A percentile compares a stretch with the other conserved stretches of the same genome.
These are phyloP conservation scores for Suhomyces xylopsoci DNA, from an alignment of 805 yeast genomes.

Conservation along the genomic window DNA sequence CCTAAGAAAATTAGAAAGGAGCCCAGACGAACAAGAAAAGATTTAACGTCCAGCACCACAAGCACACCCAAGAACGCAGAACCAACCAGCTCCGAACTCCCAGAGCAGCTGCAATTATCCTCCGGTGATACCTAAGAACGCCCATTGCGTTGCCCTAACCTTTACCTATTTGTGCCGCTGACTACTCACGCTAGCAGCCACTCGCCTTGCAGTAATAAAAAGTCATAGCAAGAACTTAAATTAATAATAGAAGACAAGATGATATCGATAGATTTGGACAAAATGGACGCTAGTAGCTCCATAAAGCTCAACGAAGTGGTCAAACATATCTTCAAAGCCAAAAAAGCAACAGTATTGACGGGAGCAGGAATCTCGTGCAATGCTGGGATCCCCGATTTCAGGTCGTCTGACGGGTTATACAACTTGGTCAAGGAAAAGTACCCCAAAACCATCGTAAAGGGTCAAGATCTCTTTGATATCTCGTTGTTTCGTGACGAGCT, in stretches of 20 bases:
- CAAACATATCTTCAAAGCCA: constrained; percentile 48
- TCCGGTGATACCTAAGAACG: neutral
- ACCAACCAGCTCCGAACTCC: neutral
- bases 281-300: constrained; percentile 10
- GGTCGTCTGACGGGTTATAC: constrained; percentile 82
- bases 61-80: neutral
- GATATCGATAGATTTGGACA: constrained; percentile 11
- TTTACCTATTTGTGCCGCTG: neutral
- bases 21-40: neutral
- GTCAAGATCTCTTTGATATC: constrained; percentile 88
- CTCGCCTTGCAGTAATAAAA: neutral
- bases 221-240: too few relatives aligned
- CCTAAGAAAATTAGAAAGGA: neutral
- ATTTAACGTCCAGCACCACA: neutral
- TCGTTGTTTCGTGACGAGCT: constrained; percentile 69
- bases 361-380: constrained; percentile 97
- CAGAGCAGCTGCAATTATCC: neutral
- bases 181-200: neutral
- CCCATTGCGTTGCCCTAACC: neutral
- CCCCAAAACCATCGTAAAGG: constrained; percentile 65
- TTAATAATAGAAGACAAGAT: neutral
- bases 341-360: constrained; percentile 66
- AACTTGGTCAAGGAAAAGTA: constrained; percentile 62
- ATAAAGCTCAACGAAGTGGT: constrained; percentile 39
- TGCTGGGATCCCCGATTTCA: constrained; percentile 96